Evolutionary conservation across 1,139 yeast genomes (phyloP).

Genomic region (Geotrichum restrictum): DNA sequence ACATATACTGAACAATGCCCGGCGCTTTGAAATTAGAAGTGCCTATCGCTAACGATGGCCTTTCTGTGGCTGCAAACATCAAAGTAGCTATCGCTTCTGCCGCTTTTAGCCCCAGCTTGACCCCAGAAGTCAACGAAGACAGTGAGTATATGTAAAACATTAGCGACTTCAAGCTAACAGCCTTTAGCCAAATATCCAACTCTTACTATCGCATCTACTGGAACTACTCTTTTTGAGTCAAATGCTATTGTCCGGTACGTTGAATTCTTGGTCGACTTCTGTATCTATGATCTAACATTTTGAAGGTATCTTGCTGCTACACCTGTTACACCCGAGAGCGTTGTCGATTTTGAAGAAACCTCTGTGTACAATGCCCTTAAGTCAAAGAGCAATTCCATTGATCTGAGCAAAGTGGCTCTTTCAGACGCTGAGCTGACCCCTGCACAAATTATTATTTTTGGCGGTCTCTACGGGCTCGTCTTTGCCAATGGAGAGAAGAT

Average conservation of each 20-base stretch:
- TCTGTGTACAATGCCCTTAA: conserved; percentile 21
- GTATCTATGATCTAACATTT: conserved; percentile 30
- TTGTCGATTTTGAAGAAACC: conserved; percentile 29
- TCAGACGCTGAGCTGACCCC: conserved; percentile 31
- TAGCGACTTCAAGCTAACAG: neutral
- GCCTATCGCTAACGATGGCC: conserved; percentile 18
- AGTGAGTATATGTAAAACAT: conserved; percentile 7
- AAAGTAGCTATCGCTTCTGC: conserved; percentile 18
- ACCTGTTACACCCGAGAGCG: conserved; percentile 28
- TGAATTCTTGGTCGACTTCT: conserved; percentile 15
- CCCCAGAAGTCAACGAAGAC: conserved; percentile 13
- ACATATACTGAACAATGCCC: conserved; percentile 6
- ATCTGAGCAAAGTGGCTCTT: conserved; percentile 11
- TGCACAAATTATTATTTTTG: conserved; percentile 23
- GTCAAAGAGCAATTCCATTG: conserved; percentile 1
- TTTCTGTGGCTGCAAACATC: conserved; percentile 14
- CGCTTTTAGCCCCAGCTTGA: conserved; percentile 9
- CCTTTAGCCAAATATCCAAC: conserved; percentile 10
- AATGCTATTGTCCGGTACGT: conserved; percentile 75
- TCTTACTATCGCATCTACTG: conserved; percentile 4
- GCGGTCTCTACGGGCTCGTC: conserved; percentile 21
- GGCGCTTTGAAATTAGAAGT: conserved; percentile 13
- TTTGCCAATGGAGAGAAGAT: conserved; percentile 18
- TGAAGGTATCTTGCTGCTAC: conserved; percentile 38
- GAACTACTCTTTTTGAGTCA: conserved; percentile 52